A percentile compares a stretch with the other conserved stretches of the same genome.
Evolutionary conservation across 2,329 filamentous ascomycete genomes (phyloP).

Genomic region (Dactylellina leptospora): DNA sequence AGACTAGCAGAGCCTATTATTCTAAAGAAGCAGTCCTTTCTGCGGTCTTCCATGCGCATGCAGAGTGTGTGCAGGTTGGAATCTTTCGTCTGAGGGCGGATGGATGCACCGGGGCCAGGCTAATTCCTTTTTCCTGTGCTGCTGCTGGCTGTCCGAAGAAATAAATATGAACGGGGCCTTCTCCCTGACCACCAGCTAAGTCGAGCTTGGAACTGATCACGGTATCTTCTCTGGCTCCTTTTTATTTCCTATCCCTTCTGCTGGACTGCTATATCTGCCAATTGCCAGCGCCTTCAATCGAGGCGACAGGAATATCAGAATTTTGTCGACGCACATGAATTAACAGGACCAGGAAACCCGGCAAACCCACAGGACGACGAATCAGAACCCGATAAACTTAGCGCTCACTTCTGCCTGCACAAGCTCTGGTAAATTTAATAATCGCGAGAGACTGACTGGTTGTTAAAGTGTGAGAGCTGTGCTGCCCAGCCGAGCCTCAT

Average conservation of each 20-base stretch:
- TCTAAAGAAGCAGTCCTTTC: too few relatives aligned
- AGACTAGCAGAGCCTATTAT: too few relatives aligned
- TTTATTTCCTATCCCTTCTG: background rate
- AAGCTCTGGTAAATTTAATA: background rate
- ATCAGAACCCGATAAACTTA: constrained; percentile 1
- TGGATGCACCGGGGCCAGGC: background rate
- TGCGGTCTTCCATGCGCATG: constrained; percentile 15
- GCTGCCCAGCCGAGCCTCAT: constrained; percentile 50
- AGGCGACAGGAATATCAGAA: background rate
- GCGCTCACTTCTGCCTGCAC: constrained; percentile 6
- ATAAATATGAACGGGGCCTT: too few relatives aligned
- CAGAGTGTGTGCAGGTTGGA: too few relatives aligned
- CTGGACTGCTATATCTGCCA: background rate
- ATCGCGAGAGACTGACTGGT: background rate
- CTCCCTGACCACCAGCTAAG: too few relatives aligned
- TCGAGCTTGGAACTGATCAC: too few relatives aligned
- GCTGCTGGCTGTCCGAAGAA: too few relatives aligned
- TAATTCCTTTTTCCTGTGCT: background rate
- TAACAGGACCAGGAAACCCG: constrained; percentile 13
- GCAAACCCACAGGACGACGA: background rate
- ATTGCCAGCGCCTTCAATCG: background rate
- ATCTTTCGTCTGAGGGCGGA: constrained; percentile 5
- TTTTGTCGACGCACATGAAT: background rate
- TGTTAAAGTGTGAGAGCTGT: background rate
- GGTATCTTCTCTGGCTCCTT: too few relatives aligned